phyloP scores from a whole-genome alignment of 805 yeast genomes.

The Starmerella powellii region DNA sequence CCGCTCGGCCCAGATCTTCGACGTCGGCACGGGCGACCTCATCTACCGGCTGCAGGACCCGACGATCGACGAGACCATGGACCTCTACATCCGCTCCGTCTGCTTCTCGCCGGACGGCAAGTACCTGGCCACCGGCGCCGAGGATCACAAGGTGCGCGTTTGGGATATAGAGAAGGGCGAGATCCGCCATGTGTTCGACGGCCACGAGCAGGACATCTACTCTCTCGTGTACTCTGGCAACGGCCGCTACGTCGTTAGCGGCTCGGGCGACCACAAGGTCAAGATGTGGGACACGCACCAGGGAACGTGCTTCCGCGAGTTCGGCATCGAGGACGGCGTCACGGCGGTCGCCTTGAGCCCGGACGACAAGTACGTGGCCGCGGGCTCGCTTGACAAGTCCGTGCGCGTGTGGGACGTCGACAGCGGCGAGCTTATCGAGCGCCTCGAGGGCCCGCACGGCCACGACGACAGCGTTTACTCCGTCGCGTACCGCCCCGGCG shows the following conservation, averaged over 20 bases:
- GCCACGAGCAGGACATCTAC: slow-evolving; percentile 96
- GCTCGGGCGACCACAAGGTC: slow-evolving; percentile 93
- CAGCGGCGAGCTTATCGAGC: slow-evolving; percentile 81
- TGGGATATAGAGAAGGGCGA: slow-evolving; percentile 89
- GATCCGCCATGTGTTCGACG: slow-evolving; percentile 65
- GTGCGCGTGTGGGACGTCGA: slow-evolving; percentile 95
- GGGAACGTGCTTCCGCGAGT: slow-evolving; percentile 77
- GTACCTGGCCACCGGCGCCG: slow-evolving; percentile 84
- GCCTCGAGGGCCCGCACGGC: slow-evolving; percentile 80
- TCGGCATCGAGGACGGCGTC: slow-evolving; percentile 92
- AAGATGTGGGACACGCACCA: slow-evolving; percentile 90
- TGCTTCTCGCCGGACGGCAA: slow-evolving; percentile 94
- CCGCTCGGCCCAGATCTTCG: slow-evolving; percentile 86
- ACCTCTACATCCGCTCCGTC: slow-evolving; percentile 85
- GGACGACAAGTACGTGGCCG: slow-evolving; percentile 86
- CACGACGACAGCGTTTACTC: slow-evolving; percentile 94
- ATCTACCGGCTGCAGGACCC: slow-evolving; percentile 82
- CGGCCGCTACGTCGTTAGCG: slow-evolving; percentile 85
- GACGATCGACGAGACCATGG: slow-evolving; percentile 56
- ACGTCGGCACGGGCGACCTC: slow-evolving; percentile 81
- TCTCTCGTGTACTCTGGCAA: slow-evolving; percentile 90
- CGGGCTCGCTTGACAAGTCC: slow-evolving; percentile 89
- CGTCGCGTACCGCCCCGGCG: slow-evolving; percentile 84
- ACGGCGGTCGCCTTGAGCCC: slow-evolving; percentile 97
- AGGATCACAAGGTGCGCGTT: slow-evolving; percentile 66